Conservation (phyloP, 2,329 filamentous ascomycete genomes). For the Pochonia chlamydosporia region DNA sequence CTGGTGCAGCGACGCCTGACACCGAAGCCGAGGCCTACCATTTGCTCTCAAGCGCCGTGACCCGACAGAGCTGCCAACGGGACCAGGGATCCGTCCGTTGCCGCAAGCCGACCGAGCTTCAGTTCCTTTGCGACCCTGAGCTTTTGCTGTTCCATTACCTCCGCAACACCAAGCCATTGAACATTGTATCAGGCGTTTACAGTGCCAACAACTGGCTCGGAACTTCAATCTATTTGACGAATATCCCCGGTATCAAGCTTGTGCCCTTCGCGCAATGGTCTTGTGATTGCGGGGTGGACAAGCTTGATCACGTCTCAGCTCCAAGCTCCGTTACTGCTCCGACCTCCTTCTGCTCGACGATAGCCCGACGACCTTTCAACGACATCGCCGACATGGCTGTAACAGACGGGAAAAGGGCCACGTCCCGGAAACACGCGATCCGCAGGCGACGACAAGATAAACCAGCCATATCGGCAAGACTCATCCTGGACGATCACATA, state of each 20-base stretch:
- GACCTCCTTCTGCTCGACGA: not conserved
- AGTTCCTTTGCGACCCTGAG: not conserved
- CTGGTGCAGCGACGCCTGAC: too few species aligned
- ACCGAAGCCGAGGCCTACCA: not conserved
- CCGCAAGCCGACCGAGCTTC: not conserved
- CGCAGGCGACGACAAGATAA: conserved; percentile 61
- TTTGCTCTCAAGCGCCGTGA: not conserved
- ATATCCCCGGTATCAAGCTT: not conserved
- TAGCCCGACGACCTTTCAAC: not conserved
- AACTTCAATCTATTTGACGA: not conserved
- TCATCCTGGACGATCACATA: conserved; percentile 80
- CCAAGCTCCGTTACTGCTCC: not conserved
- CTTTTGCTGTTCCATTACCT: not conserved
- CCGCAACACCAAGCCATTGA: not conserved
- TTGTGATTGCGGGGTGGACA: not conserved
- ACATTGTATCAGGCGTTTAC: too few species aligned
- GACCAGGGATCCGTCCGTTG: not conserved
- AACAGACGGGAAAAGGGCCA: conserved; percentile 18
- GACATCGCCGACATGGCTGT: conserved; percentile 20
- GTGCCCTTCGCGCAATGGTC: not conserved
- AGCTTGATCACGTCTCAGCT: not conserved
- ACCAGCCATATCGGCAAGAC: conserved; percentile 68
- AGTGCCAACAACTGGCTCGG: not conserved
- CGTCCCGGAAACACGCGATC: conserved; percentile 32
- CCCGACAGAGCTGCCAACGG: not conserved